phyloP scores from a whole-genome alignment of 768 basidiomycete species.

The Tricholoma matsutake region DNA sequence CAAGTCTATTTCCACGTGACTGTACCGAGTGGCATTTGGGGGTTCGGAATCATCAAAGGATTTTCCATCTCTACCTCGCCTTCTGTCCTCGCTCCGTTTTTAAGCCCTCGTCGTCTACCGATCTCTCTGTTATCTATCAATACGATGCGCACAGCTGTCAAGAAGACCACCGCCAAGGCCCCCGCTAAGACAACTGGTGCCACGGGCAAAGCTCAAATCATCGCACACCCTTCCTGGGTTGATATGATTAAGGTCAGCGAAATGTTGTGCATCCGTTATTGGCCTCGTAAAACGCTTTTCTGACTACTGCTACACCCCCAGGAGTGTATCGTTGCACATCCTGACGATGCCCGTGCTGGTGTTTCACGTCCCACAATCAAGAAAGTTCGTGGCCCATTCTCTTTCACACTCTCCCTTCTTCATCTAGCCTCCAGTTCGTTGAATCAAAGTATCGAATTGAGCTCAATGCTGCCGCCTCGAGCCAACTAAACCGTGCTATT shows the following conservation, averaged over 20 bases:
- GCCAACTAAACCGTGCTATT: conserved; percentile 83
- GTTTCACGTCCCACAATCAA: conserved; percentile 84
- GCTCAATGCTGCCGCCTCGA: conserved; percentile 67
- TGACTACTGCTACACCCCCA: conserved; percentile 20
- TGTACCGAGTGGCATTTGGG: conserved; percentile 16
- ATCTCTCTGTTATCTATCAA: not conserved
- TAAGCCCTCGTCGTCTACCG: conserved; percentile 2
- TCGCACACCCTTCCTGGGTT: conserved; percentile 64
- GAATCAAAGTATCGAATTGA: conserved; percentile 80
- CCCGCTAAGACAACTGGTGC: conserved; percentile 31
- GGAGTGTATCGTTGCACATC: conserved; percentile 74
- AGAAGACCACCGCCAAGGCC: conserved; percentile 39
- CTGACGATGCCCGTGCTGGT: conserved; percentile 67
- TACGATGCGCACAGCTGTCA: conserved; percentile 26
- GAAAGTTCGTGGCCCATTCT: conserved; percentile 44
- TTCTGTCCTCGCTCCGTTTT: conserved; percentile 10
- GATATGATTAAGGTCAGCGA: conserved; percentile 75
- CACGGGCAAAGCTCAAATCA: conserved; percentile 33
- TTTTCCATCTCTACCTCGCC: conserved; percentile 22
- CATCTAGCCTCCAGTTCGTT: conserved; percentile 54
- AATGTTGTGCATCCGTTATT: conserved; percentile 28
- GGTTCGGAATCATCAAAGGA: conserved; percentile 20
- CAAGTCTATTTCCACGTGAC: conserved; percentile 25
- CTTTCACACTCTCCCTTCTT: conserved; percentile 11
- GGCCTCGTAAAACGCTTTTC: conserved; percentile 20